Base-by-base conservation (phyloP, 2,329 filamentous ascomycete genomes). In the Phaeosphaeriaceae sp. region DNA sequence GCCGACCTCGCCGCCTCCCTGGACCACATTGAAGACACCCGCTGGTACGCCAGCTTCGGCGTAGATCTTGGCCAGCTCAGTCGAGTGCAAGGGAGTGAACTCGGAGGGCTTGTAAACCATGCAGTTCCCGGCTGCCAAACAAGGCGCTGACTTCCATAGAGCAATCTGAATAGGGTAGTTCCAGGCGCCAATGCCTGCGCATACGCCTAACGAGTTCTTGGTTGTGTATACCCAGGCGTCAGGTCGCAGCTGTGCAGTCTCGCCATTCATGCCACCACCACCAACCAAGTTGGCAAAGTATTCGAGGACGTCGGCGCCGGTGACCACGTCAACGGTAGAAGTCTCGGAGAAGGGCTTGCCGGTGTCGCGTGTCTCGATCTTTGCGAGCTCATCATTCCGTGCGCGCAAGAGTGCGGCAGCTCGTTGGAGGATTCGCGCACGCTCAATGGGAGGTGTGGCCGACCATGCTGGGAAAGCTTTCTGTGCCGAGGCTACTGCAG, bases 41-140 rank as follows among this genome's bases (percentile, higher is more conserved):
- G 88, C 84, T 1, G 92, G 92, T 1, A 96, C 76, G 40, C 92
- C 92, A 10, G 92, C 92, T 77, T 93, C 89, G 51, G 85, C 83
- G 77, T 91, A 94, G 63, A 96, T 85, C 65, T 90, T 83, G 10
- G 92, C 92, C 1, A 96, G 85, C 17, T 87, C 85, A 60, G 91
- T 86, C 31, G 86, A 91, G 71, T 96, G 92, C n/a, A 96, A 83
- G 5, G 91, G 91, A 0, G 92, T 96, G 76, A 91, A 90, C 81
- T 96, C 92, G 65, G 90, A 93, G 7, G 92, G 91, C 79, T 96
- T 96, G 81, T 96, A 96, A 46, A 96, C 86, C 90, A 96, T 93
- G 72, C 89, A 91, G 79, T 96, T 96, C 20, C 92, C 92, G 1
- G 92, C 92, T 3, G 92, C 91, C 15, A 96, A 84, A 68, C 92